Conservation (phyloP, 1,284 basidiomycete species). For the Pisolithus thermaeus region DNA sequence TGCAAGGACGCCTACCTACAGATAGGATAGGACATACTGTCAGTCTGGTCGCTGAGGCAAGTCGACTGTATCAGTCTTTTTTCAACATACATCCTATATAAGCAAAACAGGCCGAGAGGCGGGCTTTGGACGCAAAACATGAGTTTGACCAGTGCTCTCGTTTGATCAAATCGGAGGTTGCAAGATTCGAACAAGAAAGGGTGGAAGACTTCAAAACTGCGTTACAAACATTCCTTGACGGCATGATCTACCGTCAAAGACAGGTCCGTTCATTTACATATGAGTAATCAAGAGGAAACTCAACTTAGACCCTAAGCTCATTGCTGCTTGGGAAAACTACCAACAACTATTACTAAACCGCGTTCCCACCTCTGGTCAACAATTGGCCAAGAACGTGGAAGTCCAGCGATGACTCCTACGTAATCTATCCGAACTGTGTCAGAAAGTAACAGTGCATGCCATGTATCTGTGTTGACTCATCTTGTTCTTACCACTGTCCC, state of each 20-base stretch:
- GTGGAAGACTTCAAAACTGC: conserved; percentile 83
- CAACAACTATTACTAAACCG: conserved; percentile 60
- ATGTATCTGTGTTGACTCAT: no score
- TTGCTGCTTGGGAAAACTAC: conserved; percentile 67
- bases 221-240: conserved; percentile 73
- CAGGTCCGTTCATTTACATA: conserved; percentile 44
- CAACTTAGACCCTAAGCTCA: conserved; percentile 41
- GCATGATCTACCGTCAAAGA: conserved; percentile 78
- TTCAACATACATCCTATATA: no score
- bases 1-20: conserved; percentile 61
- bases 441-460: background rate
- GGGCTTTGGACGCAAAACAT: conserved; percentile 71
- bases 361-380: conserved; percentile 10
- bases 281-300: background rate
- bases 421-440: background rate
- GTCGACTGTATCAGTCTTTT: background rate
- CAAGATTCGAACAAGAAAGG: conserved; percentile 90
- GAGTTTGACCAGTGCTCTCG: conserved; percentile 88
- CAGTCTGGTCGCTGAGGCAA: conserved; percentile 73
- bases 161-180: conserved; percentile 86
- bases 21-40: conserved; percentile 67
- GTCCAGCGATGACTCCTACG: background rate
- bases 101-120: conserved; percentile 63
- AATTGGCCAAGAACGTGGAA: background rate
- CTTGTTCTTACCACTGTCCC: no score